Evolutionary conservation across 345 rosid genomes (phyloP).

Genomic region (Syzygium aromaticum): DNA sequence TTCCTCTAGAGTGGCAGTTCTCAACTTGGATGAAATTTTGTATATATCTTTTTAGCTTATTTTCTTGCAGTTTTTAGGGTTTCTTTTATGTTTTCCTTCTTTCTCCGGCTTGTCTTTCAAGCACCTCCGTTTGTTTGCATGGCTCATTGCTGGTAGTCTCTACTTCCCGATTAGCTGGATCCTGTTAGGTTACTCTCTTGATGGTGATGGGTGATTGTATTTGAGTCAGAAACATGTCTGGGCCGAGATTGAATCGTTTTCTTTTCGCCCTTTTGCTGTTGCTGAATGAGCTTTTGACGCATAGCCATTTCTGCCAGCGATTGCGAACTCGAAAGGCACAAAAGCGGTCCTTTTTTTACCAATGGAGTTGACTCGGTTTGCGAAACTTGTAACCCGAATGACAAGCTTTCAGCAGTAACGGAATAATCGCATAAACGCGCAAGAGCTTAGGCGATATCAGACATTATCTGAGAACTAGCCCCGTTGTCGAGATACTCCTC

Average conservation of each 20-base stretch:
- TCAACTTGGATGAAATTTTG: slow-evolving; percentile 17
- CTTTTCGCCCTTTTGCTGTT: neutral
- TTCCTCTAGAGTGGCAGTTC: neutral
- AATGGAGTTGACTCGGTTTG: neutral
- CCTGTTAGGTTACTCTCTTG: neutral
- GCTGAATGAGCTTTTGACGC: neutral
- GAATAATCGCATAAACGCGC: neutral
- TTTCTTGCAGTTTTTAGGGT: slow-evolving; percentile 6
- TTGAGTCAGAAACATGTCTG: neutral
- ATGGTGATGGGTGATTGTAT: neutral
- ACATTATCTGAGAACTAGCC: neutral
- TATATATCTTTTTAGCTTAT: slow-evolving; percentile 21
- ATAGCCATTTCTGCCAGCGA: neutral
- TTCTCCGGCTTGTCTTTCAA: neutral
- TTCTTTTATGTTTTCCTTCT: neutral
- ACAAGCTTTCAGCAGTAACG: neutral
- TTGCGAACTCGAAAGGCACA: neutral
- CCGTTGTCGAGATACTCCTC: neutral
- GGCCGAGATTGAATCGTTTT: neutral
- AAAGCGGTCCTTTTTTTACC: neutral
- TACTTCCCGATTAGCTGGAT: neutral
- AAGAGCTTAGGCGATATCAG: neutral
- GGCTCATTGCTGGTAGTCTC: neutral
- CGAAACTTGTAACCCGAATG: neutral
- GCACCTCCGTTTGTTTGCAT: neutral